A percentile compares a stretch with the other conserved stretches of the same genome.
phyloP scores from a whole-genome alignment of 768 basidiomycete species.

The Amanita polypyramis region DNA sequence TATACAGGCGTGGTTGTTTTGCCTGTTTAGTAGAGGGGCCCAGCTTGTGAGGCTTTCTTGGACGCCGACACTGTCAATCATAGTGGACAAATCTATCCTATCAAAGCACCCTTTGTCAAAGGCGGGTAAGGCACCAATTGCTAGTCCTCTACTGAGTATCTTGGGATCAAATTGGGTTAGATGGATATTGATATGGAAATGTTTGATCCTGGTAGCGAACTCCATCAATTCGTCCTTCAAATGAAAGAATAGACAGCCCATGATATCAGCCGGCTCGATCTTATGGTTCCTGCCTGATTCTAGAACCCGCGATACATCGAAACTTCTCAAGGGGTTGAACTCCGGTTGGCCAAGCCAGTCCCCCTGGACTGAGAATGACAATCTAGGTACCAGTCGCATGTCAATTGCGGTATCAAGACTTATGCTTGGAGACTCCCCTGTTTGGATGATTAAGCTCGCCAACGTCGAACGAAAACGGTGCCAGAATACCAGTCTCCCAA shows the following conservation, averaged over 20 bases:
- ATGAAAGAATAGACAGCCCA: slow-evolving; percentile 35
- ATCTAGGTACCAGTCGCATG: slow-evolving; percentile 13
- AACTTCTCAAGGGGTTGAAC: slow-evolving; percentile 37
- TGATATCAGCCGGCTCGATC: slow-evolving; percentile 24
- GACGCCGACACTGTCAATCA: slow-evolving; percentile 23
- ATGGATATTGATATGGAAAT: slow-evolving; percentile 25
- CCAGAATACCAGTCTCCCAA: slow-evolving; percentile 28
- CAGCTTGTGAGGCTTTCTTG: slow-evolving; percentile 23
- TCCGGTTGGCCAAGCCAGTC: slow-evolving; percentile 32
- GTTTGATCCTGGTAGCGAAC: slow-evolving; percentile 26
- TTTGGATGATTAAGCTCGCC: slow-evolving; percentile 27
- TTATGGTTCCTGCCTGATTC: slow-evolving; percentile 24
- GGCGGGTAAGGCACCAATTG: slow-evolving; percentile 24
- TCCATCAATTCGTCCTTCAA: slow-evolving; percentile 28
- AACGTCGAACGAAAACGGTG: slow-evolving; percentile 25
- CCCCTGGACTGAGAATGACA: slow-evolving; percentile 34
- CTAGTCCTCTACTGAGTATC: slow-evolving; percentile 29
- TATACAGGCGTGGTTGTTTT: slow-evolving; percentile 23
- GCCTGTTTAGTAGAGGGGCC: slow-evolving; percentile 25
- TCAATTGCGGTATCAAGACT: not conserved
- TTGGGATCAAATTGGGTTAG: slow-evolving; percentile 32
- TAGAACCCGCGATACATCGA: slow-evolving; percentile 34
- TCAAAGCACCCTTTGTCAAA: slow-evolving; percentile 28
- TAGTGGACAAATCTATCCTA: slow-evolving; percentile 26
- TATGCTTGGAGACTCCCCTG: slow-evolving; percentile 17